phyloP scores from a whole-genome alignment of 2,329 filamentous ascomycete genomes.

The Microdochium bolleyi region DNA sequence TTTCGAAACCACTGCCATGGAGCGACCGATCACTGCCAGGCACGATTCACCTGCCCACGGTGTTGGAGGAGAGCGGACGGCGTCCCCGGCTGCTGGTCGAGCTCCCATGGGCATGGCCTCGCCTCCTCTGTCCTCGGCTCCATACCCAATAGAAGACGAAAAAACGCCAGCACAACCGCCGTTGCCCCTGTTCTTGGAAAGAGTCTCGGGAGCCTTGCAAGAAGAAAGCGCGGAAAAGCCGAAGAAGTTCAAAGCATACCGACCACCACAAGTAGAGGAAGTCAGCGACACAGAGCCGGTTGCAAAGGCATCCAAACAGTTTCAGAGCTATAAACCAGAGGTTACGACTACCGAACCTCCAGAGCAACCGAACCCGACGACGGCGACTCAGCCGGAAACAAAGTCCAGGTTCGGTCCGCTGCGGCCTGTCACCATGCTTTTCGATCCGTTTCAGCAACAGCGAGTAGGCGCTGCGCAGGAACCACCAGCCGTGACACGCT shows the following conservation, averaged over 20 bases:
- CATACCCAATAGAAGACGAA: not conserved
- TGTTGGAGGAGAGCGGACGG: not conserved
- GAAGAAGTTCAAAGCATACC: not conserved
- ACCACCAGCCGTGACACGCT: conserved; percentile 14
- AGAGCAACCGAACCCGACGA: not conserved
- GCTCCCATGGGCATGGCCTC: not conserved
- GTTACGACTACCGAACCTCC: not conserved
- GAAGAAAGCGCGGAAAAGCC: not conserved
- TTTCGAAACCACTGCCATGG: not conserved
- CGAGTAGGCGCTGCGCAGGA: not conserved
- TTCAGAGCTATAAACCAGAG: not conserved
- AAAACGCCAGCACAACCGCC: not conserved
- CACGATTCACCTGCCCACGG: not conserved
- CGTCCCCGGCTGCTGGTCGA: not conserved
- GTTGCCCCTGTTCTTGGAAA: not conserved
- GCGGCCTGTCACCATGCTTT: not conserved
- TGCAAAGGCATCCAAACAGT: not conserved
- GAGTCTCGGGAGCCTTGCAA: not conserved
- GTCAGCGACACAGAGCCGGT: not conserved
- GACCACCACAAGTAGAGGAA: not conserved
- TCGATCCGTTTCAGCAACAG: not conserved
- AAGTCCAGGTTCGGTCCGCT: not conserved
- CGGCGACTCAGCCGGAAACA: not conserved
- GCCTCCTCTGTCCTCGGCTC: not conserved
- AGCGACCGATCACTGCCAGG: not conserved